phyloP scores from a whole-genome alignment of 208 protist genomes.

The Acanthamoeba rhysodes region DNA sequence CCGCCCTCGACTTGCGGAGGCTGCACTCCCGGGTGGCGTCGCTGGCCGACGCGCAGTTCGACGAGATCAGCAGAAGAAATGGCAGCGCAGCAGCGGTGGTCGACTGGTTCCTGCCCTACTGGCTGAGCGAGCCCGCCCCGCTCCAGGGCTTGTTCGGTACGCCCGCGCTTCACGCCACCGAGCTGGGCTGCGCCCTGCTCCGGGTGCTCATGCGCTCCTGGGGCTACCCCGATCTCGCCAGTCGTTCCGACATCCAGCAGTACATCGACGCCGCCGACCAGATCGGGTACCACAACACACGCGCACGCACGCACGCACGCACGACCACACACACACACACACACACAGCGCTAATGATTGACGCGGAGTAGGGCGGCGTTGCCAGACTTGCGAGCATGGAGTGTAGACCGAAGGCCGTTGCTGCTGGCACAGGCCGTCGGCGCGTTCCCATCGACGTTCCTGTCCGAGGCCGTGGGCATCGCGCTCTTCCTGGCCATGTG shows the following conservation, averaged over 20 bases:
- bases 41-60: background rate
- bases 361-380: background rate
- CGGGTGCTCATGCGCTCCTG: background rate
- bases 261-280: background rate
- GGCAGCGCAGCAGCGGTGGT: background rate
- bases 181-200: background rate
- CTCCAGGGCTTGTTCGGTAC: background rate
- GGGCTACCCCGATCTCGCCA: conserved; percentile 1
- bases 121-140: conserved; percentile 3
- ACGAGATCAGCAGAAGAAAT: background rate
- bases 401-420: background rate
- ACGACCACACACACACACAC: background rate
- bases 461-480: background rate
- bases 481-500: conserved; percentile 6
- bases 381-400: background rate
- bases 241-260: background rate
- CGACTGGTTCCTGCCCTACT: background rate
- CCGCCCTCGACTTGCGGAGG: background rate
- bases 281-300: background rate
- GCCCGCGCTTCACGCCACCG: background rate
- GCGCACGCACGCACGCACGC: too few species aligned
- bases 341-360: background rate
- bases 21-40: background rate
- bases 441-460: background rate
- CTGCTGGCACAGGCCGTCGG: background rate